Evolutionary conservation across 106 monocot genomes (phyloP).

Genomic region (Phalaenopsis aphrodite): DNA sequence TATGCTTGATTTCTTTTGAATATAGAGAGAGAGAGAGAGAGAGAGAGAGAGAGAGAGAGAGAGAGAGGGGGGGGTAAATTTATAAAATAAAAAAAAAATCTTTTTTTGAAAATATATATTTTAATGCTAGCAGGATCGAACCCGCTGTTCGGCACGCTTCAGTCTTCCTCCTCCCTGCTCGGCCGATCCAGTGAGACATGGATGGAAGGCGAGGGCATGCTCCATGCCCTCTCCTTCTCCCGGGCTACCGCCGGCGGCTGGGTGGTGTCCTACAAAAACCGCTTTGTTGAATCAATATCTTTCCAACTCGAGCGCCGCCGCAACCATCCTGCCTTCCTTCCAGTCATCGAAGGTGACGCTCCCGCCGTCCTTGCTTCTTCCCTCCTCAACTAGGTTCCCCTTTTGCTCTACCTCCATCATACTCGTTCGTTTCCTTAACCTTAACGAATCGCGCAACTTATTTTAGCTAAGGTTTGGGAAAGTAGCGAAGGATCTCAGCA

Average conservation of each 20-base stretch:
- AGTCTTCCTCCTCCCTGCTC: slow-evolving; percentile 26
- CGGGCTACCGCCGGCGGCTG: slow-evolving; percentile 19
- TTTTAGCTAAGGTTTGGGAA: slow-evolving; percentile 43
- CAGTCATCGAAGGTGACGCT: slow-evolving; percentile 37
- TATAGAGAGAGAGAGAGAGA: no score
- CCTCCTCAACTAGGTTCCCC: slow-evolving; percentile 29
- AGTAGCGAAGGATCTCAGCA: slow-evolving; percentile 32
- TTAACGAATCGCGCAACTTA: not conserved
- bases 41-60: no score
- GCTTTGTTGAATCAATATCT: slow-evolving; percentile 40
- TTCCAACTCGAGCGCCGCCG: slow-evolving; percentile 30
- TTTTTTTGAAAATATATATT: not conserved
- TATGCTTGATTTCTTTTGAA: no score
- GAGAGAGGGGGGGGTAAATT: no score
- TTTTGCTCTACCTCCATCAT: not conserved
- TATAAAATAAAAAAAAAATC: not conserved
- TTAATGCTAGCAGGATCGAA: slow-evolving; percentile 24
- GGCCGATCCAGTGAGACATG: slow-evolving; percentile 37
- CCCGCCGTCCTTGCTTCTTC: slow-evolving; percentile 32
- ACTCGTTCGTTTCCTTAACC: not conserved
- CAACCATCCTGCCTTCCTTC: slow-evolving; percentile 38
- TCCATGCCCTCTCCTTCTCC: slow-evolving; percentile 44
- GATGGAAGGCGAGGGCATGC: slow-evolving; percentile 67
- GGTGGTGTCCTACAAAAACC: slow-evolving; percentile 35
- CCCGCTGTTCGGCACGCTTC: slow-evolving; percentile 36